Conservation (phyloP, 345 rosid genomes). For the Salix arbutifolia region DNA sequence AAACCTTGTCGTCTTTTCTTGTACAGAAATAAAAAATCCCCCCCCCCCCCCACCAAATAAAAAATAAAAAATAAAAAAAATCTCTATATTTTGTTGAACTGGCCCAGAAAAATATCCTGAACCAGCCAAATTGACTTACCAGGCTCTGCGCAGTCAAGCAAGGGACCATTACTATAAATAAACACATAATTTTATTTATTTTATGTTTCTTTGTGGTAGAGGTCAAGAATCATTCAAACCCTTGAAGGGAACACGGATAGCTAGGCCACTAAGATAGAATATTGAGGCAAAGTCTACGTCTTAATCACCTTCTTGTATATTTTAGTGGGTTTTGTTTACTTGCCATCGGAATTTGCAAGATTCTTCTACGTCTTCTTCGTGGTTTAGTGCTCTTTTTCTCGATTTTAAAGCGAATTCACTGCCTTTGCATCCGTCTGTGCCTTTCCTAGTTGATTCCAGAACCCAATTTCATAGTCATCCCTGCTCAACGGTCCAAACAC, state of each 20-base stretch:
- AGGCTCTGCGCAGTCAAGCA: neutral
- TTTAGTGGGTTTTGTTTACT: neutral
- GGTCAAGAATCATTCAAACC: constrained; percentile 13
- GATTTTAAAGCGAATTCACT: constrained; percentile 15
- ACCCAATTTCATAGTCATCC: neutral
- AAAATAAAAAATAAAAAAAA: no score
- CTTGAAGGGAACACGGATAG: neutral
- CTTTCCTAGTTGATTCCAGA: constrained; percentile 24
- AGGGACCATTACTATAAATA: neutral
- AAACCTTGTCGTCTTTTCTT: neutral
- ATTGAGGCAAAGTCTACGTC: neutral
- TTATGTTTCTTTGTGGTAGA: neutral
- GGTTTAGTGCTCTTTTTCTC: neutral
- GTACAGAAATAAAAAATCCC: neutral
- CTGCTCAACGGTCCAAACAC: constrained; percentile 1
- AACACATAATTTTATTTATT: neutral
- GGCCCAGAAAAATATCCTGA: neutral
- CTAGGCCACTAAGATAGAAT: constrained; percentile 29
- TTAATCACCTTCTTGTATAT: no score
- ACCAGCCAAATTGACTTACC: constrained; percentile 18
- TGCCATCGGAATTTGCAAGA: neutral
- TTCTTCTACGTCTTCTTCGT: neutral
- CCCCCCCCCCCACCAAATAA: neutral
- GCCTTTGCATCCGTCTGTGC: neutral
- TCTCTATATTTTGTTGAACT: neutral